Conservation (phyloP, 331 rosid genomes). For the Quercus lobata region DNA sequence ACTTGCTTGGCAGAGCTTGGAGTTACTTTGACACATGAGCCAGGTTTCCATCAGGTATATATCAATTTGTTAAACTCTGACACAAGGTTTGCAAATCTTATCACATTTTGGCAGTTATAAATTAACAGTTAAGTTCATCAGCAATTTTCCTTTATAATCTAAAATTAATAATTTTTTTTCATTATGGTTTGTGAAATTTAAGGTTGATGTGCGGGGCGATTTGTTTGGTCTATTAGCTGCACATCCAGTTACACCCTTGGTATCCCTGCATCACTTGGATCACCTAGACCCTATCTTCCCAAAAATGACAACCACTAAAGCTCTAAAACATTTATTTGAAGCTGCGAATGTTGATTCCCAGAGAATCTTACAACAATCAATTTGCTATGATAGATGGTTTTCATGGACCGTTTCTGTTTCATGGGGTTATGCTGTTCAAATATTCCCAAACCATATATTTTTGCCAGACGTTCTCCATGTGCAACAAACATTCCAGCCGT, state of each 20-base stretch:
- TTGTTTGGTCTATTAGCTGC: slow-evolving; percentile 75
- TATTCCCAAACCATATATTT: slow-evolving; percentile 38
- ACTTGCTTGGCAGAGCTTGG: slow-evolving; percentile 88
- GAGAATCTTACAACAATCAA: slow-evolving; percentile 65
- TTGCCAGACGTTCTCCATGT: slow-evolving; percentile 51
- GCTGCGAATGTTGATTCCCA: slow-evolving; percentile 63
- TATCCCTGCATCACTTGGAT: slow-evolving; percentile 71
- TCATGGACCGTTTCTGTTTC: slow-evolving; percentile 82
- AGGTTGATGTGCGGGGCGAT: slow-evolving; percentile 77
- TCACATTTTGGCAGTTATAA: neutral
- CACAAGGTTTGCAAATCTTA: neutral
- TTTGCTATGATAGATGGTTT: slow-evolving; percentile 78
- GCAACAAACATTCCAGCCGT: slow-evolving; percentile 63
- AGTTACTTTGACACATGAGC: slow-evolving; percentile 70
- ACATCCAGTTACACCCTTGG: slow-evolving; percentile 74
- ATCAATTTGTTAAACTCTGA: neutral
- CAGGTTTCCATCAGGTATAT: slow-evolving; percentile 85
- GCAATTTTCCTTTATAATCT: neutral
- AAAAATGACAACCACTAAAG: slow-evolving; percentile 49
- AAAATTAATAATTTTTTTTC: neutral
- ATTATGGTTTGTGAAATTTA: slow-evolving; percentile 10
- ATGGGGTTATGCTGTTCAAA: slow-evolving; percentile 97
- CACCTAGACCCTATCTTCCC: slow-evolving; percentile 71
- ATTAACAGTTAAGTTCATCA: neutral
- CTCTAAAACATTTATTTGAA: slow-evolving; percentile 59